Evolutionary conservation across 2,329 filamentous ascomycete species (phyloP).

Genomic region (Beauveria pseudobassiana): DNA sequence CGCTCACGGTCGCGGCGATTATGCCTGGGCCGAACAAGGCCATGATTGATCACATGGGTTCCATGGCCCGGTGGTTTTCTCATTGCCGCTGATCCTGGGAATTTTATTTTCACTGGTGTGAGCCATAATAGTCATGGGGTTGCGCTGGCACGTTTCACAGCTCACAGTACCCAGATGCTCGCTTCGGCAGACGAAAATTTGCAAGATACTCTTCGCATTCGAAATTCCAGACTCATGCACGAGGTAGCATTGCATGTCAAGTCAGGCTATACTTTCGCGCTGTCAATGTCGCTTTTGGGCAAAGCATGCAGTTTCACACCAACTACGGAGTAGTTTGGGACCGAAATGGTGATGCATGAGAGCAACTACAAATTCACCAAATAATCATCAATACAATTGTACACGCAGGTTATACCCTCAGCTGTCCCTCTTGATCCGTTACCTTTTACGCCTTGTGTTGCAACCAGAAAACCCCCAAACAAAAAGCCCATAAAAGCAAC

Average conservation of each 20-base stretch:
- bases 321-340: background rate
- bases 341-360: background rate
- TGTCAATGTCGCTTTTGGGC: background rate
- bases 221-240: too few species aligned
- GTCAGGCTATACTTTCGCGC: background rate
- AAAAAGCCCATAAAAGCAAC: background rate
- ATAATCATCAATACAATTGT: background rate
- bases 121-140: background rate
- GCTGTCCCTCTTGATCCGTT: background rate
- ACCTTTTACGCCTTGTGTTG: constrained; percentile 3
- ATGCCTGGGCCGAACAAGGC: background rate
- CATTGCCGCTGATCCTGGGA: too few species aligned
- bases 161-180: too few species aligned
- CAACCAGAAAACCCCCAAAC: background rate
- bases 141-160: background rate
- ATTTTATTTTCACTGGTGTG: too few species aligned
- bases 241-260: background rate
- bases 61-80: background rate
- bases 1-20: background rate
- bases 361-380: background rate
- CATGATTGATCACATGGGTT: background rate
- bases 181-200: background rate
- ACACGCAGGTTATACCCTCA: background rate
- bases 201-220: background rate
- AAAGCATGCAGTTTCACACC: background rate